phyloP scores from a whole-genome alignment of 805 yeast species.

The Ogataea allantospora region DNA sequence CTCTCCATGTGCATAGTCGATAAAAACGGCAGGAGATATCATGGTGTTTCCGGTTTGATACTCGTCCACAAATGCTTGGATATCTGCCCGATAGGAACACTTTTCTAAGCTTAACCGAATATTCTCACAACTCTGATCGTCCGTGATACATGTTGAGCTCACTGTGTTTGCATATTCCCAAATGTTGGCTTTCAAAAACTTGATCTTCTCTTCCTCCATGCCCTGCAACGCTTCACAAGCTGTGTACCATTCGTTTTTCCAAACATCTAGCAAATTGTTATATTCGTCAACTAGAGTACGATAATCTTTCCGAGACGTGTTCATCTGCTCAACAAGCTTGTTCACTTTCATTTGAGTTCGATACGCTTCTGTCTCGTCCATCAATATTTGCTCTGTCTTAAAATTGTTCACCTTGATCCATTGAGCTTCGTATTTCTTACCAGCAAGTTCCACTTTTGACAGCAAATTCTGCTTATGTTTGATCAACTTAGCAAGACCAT shows the following conservation, averaged over 20 bases:
- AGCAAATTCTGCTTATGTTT: slow-evolving; percentile 42
- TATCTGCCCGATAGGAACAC: slow-evolving; percentile 61
- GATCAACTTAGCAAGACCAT: slow-evolving; percentile 53
- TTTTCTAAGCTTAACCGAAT: slow-evolving; percentile 66
- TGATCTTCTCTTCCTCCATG: slow-evolving; percentile 70
- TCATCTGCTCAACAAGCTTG: slow-evolving; percentile 44
- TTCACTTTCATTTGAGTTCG: slow-evolving; percentile 54
- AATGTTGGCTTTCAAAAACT: slow-evolving; percentile 63
- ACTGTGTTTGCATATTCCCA: slow-evolving; percentile 78
- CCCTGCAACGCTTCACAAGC: slow-evolving; percentile 62
- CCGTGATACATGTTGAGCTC: slow-evolving; percentile 73
- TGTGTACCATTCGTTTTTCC: slow-evolving; percentile 70
- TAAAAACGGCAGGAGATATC: slow-evolving; percentile 56
- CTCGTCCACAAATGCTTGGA: slow-evolving; percentile 49
- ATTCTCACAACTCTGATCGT: slow-evolving; percentile 73
- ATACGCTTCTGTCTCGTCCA: slow-evolving; percentile 74
- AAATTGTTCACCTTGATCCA: slow-evolving; percentile 58
- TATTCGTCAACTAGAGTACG: slow-evolving; percentile 51
- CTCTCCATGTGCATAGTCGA: slow-evolving; percentile 49
- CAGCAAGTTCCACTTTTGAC: slow-evolving; percentile 37
- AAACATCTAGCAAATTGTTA: slow-evolving; percentile 56
- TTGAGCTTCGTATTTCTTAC: slow-evolving; percentile 53
- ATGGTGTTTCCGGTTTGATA: slow-evolving; percentile 67
- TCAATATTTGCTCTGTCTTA: slow-evolving; percentile 59
- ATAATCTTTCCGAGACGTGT: slow-evolving; percentile 51